Evolutionary conservation across 1,284 basidiomycete species (phyloP).

Genomic region (Papiliotrema fonsecae): DNA sequence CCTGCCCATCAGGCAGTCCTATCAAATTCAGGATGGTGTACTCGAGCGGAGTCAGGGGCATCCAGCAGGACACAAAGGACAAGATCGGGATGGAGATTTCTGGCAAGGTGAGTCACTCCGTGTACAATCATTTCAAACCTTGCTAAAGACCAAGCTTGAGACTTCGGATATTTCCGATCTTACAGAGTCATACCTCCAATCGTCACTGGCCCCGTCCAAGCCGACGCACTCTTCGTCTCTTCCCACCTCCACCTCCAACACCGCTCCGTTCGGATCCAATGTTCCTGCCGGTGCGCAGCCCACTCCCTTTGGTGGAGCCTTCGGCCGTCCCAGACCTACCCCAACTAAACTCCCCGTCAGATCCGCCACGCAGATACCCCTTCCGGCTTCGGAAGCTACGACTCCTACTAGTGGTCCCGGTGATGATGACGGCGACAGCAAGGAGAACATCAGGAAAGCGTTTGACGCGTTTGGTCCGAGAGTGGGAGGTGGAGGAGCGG

Average conservation of each 20-base stretch:
- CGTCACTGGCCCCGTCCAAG: slow-evolving; percentile 51
- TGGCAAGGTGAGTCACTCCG: slow-evolving; percentile 32
- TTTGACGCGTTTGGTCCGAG: slow-evolving; percentile 48
- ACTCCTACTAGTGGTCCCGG: slow-evolving; percentile 15
- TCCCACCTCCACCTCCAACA: slow-evolving; percentile 13
- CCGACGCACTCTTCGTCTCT: slow-evolving; percentile 32
- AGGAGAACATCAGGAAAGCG: slow-evolving; percentile 37
- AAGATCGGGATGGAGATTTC: slow-evolving; percentile 50
- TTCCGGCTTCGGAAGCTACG: slow-evolving; percentile 22
- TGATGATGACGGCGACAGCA: slow-evolving; percentile 31
- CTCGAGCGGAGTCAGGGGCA: slow-evolving; percentile 60
- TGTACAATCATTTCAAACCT: background rate
- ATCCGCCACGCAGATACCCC: slow-evolving; percentile 23
- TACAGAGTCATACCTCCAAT: slow-evolving; percentile 58
- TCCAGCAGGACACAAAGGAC: slow-evolving; percentile 57
- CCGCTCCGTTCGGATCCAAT: slow-evolving; percentile 7
- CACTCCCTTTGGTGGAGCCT: slow-evolving; percentile 14
- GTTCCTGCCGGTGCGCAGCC: background rate
- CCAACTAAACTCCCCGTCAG: slow-evolving; percentile 13
- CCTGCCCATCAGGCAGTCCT: slow-evolving; percentile 71
- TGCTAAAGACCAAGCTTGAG: slow-evolving; percentile 57
- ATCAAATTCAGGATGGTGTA: slow-evolving; percentile 83
- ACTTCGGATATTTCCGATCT: slow-evolving; percentile 74
- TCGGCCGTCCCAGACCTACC: slow-evolving; percentile 25
- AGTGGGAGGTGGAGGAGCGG: slow-evolving; percentile 26